These are phyloP conservation scores for Diaporthe humulicola DNA, from an alignment of 2,329 filamentous ascomycete species.

Conservation along the genomic window DNA sequence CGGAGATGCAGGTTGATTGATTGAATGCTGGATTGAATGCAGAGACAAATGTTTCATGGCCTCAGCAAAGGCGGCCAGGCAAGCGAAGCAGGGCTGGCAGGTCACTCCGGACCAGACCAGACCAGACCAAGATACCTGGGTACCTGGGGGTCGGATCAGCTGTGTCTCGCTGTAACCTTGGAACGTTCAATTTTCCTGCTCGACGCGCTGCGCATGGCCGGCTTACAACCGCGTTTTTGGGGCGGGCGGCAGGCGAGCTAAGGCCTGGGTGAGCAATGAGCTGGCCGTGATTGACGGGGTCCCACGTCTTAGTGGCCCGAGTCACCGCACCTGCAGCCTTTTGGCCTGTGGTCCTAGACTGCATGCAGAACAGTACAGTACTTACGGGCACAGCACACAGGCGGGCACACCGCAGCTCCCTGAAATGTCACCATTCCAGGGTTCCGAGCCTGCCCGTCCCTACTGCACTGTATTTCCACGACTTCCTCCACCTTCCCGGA, in stretches of 20 bases:
- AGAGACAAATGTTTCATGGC: constrained; percentile 15
- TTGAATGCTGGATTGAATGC: neutral
- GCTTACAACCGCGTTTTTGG: constrained; percentile 38
- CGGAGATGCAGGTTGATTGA: constrained; percentile 5
- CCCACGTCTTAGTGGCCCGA: constrained; percentile 19
- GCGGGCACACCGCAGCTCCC: neutral
- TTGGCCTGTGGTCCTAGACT: neutral
- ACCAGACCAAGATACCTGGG: neutral
- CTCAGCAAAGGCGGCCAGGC: constrained; percentile 21
- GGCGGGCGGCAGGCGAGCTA: constrained; percentile 16
- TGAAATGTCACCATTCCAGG: constrained; percentile 6
- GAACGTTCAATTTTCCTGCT: constrained; percentile 13
- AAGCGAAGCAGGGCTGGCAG: neutral
- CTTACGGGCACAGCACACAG: neutral
- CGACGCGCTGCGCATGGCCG: constrained; percentile 18
- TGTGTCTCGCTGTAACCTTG: constrained; percentile 35
- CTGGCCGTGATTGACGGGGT: constrained; percentile 12
- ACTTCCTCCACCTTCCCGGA: constrained; percentile 10
- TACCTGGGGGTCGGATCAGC: constrained; percentile 12
- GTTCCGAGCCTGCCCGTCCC: neutral
- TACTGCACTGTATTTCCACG: neutral
- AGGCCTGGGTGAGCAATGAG: constrained; percentile 9
- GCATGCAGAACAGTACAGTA: neutral
- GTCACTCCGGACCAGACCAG: neutral
- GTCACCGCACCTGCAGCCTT: neutral